Conservation (phyloP, 805 yeast species). For the Sugiyamaella chiloensis region DNA sequence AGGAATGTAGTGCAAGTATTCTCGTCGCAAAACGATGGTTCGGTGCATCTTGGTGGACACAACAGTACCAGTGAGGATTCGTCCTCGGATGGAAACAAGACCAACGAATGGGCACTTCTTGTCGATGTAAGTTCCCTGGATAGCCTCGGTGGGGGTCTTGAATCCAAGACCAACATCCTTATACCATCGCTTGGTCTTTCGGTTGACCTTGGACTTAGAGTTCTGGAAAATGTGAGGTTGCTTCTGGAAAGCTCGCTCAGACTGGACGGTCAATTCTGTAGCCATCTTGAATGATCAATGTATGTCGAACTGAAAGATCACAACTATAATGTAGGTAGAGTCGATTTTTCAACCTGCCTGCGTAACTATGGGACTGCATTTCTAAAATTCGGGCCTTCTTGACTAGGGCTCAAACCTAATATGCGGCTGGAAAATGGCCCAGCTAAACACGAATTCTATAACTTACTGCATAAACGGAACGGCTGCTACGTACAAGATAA, state of each 20-base stretch:
- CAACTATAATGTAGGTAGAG: conserved; percentile 4
- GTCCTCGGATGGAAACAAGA: conserved; percentile 97
- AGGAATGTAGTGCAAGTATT: conserved; percentile 99
- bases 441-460: too few relatives aligned
- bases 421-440: too few relatives aligned
- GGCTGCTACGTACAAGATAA: too few relatives aligned
- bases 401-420: too few relatives aligned
- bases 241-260: conserved; percentile 99
- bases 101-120: conserved; percentile 99
- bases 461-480: too few relatives aligned
- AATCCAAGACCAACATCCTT: conserved; percentile 99
- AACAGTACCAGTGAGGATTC: conserved; percentile 98
- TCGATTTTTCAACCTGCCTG: conserved; percentile 1
- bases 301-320: conserved; percentile 7
- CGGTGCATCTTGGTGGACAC: conserved; percentile 99
- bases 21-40: conserved; percentile 99
- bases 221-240: conserved; percentile 99
- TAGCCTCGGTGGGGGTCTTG: conserved; percentile 99
- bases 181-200: conserved; percentile 99
- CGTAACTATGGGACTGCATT: conserved; percentile 1
- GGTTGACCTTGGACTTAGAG: conserved; percentile 99
- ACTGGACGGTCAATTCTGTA: conserved; percentile 99
- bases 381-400: background rate
- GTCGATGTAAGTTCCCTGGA: conserved; percentile 97
- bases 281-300: conserved; percentile 56